Evolutionary conservation across 2,329 filamentous ascomycete genomes (phyloP), one percentile per base, ranked within the genome.

Genomic region (Apiospora kogelbergensis): DNA sequence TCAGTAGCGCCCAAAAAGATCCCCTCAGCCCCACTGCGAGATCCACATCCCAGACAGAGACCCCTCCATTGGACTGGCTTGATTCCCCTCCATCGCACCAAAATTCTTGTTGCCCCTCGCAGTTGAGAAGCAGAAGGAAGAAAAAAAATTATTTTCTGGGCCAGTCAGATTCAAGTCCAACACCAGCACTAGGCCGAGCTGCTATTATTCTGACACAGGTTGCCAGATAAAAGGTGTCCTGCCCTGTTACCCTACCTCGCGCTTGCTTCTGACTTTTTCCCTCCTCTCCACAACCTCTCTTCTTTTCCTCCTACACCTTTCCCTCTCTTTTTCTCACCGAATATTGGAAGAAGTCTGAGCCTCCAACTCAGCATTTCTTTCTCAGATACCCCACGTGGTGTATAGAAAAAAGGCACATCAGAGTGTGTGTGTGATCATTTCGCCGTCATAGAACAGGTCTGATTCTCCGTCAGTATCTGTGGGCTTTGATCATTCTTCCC

Each of bases 381-480:
- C 65, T 53, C 44, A 20, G 44, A 60, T 60, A 60, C 53, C 53
- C 53, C 53, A 30, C 53, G 53, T 60, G 53, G 53, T 60, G 53
- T 60, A 60, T 60, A 60, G 53, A 60, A 60, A 30, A 57, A 60
- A 60, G 37, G 6, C 30, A 60, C 53, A 60, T 37, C 53, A 60
- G 45, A 24, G 57, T 22, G 63, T 30, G 63, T 30, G 63, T 30
- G 63, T 44, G 63, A 65, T 30, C 63, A 65, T 20, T 17, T 22
- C n/a, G 65, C 65, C 65, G 33, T 37, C 45, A 46, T 66, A 66
- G 65, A 66, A 66, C 65, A 66, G 65, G 33, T 66, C 65, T 66
- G 65, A 66, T 66, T 53, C 65, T 66, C 65, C 65, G 45, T 66
- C 65, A 66, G 65, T 46, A 66, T 66, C 65, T 66, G 65, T 66